Conservation (phyloP, 1,284 basidiomycete species). For the Irpex lacteus region DNA sequence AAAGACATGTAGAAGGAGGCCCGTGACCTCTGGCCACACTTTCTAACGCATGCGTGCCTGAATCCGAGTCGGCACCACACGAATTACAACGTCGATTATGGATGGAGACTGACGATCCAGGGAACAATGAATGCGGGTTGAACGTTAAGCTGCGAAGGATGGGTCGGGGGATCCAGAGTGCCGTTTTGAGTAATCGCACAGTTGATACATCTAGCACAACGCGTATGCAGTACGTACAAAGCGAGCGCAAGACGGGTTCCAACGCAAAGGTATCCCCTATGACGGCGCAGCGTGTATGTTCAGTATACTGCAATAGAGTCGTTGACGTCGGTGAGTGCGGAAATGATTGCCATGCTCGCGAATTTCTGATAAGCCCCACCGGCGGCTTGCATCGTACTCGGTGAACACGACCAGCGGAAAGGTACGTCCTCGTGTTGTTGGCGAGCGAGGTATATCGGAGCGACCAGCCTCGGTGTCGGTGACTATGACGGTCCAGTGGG, state of each 20-base stretch:
- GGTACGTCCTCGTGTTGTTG: too few relatives aligned
- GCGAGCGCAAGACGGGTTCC: not conserved
- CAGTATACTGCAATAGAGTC: too few relatives aligned
- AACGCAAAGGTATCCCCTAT: not conserved
- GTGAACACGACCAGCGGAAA: too few relatives aligned
- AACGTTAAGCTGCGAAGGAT: not conserved
- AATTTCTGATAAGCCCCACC: too few relatives aligned
- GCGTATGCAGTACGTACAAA: not conserved
- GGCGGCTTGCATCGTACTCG: too few relatives aligned
- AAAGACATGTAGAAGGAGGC: not conserved
- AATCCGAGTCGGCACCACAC: not conserved
- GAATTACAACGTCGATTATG: not conserved
- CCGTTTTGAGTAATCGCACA: not conserved
- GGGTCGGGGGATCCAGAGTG: not conserved
- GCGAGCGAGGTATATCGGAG: too few relatives aligned
- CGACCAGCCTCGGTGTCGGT: too few relatives aligned
- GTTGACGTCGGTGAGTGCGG: too few relatives aligned
- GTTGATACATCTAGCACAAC: not conserved
- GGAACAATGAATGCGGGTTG: not conserved
- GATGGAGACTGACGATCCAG: not conserved
- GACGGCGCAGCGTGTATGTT: not conserved
- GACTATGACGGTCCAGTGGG: too few relatives aligned
- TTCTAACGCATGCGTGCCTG: not conserved
- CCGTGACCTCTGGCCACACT: not conserved
- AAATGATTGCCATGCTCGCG: too few relatives aligned